Evolutionary conservation across 257 asterid genomes (phyloP).

Genomic region (Rauvolfia tetraphylla): DNA sequence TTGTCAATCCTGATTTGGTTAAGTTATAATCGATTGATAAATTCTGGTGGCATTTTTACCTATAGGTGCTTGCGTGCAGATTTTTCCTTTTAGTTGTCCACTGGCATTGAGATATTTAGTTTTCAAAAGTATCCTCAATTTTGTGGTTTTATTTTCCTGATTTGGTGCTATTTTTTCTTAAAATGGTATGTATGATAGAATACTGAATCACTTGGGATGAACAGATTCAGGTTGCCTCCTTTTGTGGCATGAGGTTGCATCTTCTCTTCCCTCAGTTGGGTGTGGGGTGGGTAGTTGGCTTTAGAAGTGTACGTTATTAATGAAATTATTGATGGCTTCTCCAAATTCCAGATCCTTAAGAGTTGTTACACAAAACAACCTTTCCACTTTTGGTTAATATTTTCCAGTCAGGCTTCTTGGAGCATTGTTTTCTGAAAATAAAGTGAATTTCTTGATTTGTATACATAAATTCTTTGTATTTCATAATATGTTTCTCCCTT

Average conservation of each 20-base stretch:
- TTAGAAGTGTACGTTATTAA: neutral
- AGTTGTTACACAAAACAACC: neutral
- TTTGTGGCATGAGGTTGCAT: neutral
- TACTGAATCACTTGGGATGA: neutral
- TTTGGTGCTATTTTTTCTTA: neutral
- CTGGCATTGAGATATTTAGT: neutral
- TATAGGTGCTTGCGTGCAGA: neutral
- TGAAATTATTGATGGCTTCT: neutral
- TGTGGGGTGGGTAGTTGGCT: neutral
- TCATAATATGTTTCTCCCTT: neutral
- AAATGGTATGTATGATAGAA: neutral
- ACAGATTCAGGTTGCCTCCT: constrained; percentile 4
- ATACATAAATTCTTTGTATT: neutral
- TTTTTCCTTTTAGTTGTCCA: neutral
- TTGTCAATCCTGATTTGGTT: neutral
- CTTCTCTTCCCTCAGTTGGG: neutral
- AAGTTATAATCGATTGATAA: neutral
- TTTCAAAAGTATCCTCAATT: neutral
- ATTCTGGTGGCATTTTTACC: neutral
- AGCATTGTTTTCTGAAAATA: neutral
- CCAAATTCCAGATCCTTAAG: neutral
- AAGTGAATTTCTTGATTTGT: neutral
- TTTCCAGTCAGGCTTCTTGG: neutral
- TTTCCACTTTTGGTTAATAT: constrained; percentile 4
- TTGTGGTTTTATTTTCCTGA: neutral